Evolutionary conservation across 2,329 filamentous ascomycete species (phyloP).

Genomic region (Scedosporium minutisporum): DNA sequence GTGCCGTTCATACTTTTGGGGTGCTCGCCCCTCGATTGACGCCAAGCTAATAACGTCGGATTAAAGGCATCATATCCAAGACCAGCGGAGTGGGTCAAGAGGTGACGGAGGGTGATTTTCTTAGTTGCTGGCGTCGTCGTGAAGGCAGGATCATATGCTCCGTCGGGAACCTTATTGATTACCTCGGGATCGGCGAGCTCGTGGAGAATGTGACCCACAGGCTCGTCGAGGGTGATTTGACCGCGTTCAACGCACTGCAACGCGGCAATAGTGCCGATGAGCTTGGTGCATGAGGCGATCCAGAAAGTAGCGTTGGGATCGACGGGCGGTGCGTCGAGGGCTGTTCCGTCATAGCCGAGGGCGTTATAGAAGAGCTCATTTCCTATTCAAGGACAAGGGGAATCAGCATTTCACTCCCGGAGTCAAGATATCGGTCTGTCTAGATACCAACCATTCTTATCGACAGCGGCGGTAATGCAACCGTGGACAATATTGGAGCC

Average conservation of each 20-base stretch:
- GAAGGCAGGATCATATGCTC: not conserved
- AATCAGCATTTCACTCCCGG: too few relatives aligned
- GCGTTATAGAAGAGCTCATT: not conserved
- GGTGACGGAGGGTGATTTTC: constrained; percentile 6
- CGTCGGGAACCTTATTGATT: not conserved
- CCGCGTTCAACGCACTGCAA: not conserved
- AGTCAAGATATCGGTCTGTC: too few relatives aligned
- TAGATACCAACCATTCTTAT: not conserved
- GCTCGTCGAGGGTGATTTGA: not conserved
- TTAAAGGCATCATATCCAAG: constrained; percentile 2
- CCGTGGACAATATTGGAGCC: not conserved
- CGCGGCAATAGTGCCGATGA: not conserved
- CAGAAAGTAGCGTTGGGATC: not conserved
- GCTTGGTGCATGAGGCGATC: not conserved
- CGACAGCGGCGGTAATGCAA: not conserved
- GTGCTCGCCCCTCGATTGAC: constrained; percentile 2
- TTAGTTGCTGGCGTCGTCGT: not conserved
- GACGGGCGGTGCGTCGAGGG: not conserved
- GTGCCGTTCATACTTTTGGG: not conserved
- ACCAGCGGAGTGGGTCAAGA: constrained; percentile 4
- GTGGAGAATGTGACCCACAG: not conserved
- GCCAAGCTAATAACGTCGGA: not conserved
- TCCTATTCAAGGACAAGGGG: not conserved
- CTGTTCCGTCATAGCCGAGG: not conserved
- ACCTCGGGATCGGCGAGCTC: not conserved